Percentiles rank a stretch among this genome's conserved stretches.
phyloP scores from a whole-genome alignment of 2,329 filamentous ascomycete species.

The Daldinia sp. region DNA sequence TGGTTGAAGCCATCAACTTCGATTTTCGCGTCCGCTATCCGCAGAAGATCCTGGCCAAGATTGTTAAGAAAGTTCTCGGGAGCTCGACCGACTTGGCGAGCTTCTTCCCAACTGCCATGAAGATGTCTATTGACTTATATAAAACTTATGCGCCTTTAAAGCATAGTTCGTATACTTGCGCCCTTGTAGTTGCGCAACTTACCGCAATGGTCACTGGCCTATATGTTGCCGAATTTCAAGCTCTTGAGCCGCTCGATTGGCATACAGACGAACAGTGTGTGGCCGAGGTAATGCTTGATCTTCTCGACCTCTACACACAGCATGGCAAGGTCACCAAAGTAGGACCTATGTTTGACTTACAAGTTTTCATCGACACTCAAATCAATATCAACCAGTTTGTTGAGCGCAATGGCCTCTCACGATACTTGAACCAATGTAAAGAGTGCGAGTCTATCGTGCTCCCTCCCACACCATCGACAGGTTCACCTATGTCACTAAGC shows the following conservation, averaged over 20 bases:
- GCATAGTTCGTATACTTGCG: slow-evolving; percentile 85
- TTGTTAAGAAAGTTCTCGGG: slow-evolving; percentile 67
- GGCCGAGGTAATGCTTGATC: slow-evolving; percentile 84
- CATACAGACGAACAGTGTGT: slow-evolving; percentile 58
- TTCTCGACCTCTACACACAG: slow-evolving; percentile 92
- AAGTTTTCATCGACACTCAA: slow-evolving; percentile 84
- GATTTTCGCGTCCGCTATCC: slow-evolving; percentile 92
- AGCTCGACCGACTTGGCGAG: slow-evolving; percentile 57
- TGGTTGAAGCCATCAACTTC: slow-evolving; percentile 91
- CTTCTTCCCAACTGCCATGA: slow-evolving; percentile 75
- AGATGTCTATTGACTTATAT: slow-evolving; percentile 87
- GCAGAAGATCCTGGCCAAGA: slow-evolving; percentile 84
- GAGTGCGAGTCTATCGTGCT: slow-evolving; percentile 55
- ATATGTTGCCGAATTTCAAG: slow-evolving; percentile 58
- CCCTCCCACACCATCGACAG: slow-evolving; percentile 48
- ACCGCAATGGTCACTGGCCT: slow-evolving; percentile 72
- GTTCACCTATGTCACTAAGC: slow-evolving; percentile 51
- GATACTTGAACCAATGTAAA: slow-evolving; percentile 70
- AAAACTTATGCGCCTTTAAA: slow-evolving; percentile 93
- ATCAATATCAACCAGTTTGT: slow-evolving; percentile 87
- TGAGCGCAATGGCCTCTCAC: slow-evolving; percentile 66
- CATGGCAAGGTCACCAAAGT: slow-evolving; percentile 78
- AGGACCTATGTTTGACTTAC: slow-evolving; percentile 74
- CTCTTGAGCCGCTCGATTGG: slow-evolving; percentile 59
- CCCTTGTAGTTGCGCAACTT: slow-evolving; percentile 82